phyloP scores from a whole-genome alignment of 495 filamentous ascomycete species.

The Hypoxylon perforatum region DNA sequence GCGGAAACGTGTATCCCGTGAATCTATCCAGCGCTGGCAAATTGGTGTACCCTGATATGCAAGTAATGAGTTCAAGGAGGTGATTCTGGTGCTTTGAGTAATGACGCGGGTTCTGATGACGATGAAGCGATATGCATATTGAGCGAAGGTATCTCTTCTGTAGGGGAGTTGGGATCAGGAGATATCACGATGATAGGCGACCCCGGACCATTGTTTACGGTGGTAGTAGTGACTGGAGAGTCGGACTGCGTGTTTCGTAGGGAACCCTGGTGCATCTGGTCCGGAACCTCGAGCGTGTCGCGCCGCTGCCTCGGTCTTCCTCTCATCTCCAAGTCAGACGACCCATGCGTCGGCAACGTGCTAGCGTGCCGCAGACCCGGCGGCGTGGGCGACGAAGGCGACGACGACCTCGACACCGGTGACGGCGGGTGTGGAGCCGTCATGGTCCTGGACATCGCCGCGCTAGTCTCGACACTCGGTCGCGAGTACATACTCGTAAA shows the following conservation, averaged over 20 bases:
- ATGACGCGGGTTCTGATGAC: not conserved
- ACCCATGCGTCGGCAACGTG: slow-evolving; percentile 34
- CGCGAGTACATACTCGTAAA: slow-evolving; percentile 42
- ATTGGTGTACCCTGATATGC: no score
- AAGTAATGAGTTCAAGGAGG: not conserved
- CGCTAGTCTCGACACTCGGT: slow-evolving; percentile 17
- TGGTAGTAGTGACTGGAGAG: slow-evolving; percentile 11
- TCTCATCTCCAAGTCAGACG: slow-evolving; percentile 20
- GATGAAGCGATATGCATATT: not conserved
- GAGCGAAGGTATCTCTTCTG: slow-evolving; percentile 9
- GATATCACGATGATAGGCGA: slow-evolving; percentile 38
- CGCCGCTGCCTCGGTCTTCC: slow-evolving; percentile 35
- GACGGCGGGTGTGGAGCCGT: slow-evolving; percentile 17
- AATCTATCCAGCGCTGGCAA: no score
- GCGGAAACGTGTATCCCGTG: no score
- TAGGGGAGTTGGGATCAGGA: slow-evolving; percentile 11
- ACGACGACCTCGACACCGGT: slow-evolving; percentile 16
- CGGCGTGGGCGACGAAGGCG: slow-evolving; percentile 17
- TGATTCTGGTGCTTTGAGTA: not conserved
- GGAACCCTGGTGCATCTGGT: slow-evolving; percentile 5
- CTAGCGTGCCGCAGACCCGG: slow-evolving; percentile 28
- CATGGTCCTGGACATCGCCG: slow-evolving; percentile 25
- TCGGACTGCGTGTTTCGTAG: slow-evolving; percentile 19
- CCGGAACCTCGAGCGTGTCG: slow-evolving; percentile 47
- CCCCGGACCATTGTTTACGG: slow-evolving; percentile 16